A percentile compares a stretch with the other conserved stretches of the same genome.
These are phyloP conservation scores for Serendipita indica DNA, from an alignment of 768 basidiomycete species.

Conservation along the genomic window DNA sequence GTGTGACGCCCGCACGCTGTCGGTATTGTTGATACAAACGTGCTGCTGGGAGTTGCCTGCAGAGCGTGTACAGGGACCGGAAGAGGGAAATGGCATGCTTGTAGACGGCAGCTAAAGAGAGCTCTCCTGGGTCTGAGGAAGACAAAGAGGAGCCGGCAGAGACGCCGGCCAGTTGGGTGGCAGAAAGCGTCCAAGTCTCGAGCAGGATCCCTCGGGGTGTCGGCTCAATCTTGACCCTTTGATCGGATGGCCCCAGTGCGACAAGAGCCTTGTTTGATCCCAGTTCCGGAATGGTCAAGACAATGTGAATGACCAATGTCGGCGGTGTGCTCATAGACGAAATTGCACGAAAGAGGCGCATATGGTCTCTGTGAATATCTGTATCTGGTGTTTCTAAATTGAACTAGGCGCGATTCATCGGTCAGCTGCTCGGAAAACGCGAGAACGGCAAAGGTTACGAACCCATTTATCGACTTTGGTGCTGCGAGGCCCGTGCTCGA, in stretches of 20 bases:
- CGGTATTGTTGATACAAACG: conserved; percentile 49
- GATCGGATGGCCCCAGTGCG: conserved; percentile 35
- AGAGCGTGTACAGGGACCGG: conserved; percentile 56
- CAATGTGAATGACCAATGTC: conserved; percentile 51
- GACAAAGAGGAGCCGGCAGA: conserved; percentile 18
- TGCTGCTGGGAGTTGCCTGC: conserved; percentile 66
- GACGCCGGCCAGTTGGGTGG: conserved; percentile 19
- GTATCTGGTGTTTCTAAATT: conserved; percentile 68
- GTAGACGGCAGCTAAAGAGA: conserved; percentile 63
- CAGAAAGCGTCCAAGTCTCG: conserved; percentile 51
- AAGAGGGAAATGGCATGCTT: conserved; percentile 75
- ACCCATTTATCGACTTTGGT: conserved; percentile 73
- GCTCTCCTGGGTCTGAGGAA: conserved; percentile 24
- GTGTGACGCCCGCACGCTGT: conserved; percentile 22
- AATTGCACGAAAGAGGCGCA: conserved; percentile 45
- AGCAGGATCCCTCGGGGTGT: conserved; percentile 54
- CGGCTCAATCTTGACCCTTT: conserved; percentile 52
- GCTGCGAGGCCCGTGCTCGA: conserved; percentile 22
- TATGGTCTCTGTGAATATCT: conserved; percentile 47
- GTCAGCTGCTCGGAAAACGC: neutral
- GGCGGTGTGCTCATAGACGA: conserved; percentile 30
- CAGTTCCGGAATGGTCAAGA: conserved; percentile 55
- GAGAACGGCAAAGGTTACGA: conserved; percentile 20
- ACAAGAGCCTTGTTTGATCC: conserved; percentile 59
- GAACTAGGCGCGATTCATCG: conserved; percentile 34